phyloP scores from a whole-genome alignment of 2,329 filamentous ascomycete species.

The Calonectria pseudoreteaudii region DNA sequence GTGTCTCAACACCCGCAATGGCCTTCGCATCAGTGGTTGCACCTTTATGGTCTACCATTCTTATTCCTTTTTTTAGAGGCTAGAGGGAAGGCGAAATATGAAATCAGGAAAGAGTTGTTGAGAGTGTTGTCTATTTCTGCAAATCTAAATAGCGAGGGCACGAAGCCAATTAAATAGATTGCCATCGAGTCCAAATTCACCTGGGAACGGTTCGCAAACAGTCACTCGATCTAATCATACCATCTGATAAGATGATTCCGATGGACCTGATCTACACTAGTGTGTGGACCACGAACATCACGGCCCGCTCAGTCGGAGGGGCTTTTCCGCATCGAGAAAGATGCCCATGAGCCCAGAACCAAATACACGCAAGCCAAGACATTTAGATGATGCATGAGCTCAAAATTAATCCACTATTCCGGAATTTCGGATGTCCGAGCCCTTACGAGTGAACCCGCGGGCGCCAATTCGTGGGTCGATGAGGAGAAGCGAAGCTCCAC shows the following conservation, averaged over 20 bases:
- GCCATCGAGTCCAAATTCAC: no score
- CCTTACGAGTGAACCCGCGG: not conserved
- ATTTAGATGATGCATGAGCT: not conserved
- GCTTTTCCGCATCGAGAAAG: not conserved
- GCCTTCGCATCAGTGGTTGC: not conserved
- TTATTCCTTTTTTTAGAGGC: not conserved
- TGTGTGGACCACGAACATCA: conserved; percentile 1
- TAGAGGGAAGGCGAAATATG: not conserved
- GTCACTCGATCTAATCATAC: not conserved
- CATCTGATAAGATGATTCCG: conserved; percentile 2
- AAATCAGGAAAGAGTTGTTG: no score
- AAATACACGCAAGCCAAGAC: not conserved
- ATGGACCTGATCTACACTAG: not conserved
- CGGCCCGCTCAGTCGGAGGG: not conserved
- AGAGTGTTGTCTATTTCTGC: not conserved
- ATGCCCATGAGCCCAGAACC: not conserved
- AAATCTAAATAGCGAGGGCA: not conserved
- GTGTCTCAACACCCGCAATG: not conserved
- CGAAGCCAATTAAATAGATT: not conserved
- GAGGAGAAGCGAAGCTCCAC: not conserved
- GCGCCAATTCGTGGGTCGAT: not conserved
- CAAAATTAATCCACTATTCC: not conserved
- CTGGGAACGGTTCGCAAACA: not conserved
- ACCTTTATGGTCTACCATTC: not conserved
- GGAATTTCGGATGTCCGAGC: not conserved